These are phyloP conservation scores for Zygotorulaspora danielsina DNA, from an alignment of 805 yeast species.

Conservation along the genomic window DNA sequence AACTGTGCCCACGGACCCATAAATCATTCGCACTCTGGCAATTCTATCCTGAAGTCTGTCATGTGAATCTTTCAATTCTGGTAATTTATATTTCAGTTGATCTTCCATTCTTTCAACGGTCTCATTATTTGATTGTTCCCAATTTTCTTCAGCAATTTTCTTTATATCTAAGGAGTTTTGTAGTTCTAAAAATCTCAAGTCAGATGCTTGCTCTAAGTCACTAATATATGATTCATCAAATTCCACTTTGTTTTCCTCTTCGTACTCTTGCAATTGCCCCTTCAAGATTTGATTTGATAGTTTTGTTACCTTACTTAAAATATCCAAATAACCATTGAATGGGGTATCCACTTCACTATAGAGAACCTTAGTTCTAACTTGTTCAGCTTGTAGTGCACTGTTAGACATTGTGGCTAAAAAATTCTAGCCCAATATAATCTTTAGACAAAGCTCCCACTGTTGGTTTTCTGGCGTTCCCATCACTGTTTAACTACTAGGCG, in stretches of 20 bases:
- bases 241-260: constrained; percentile 8
- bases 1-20: constrained; percentile 22
- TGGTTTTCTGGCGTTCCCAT: no score
- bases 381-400: constrained; percentile 15
- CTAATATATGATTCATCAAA: constrained; percentile 12
- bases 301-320: constrained; percentile 18
- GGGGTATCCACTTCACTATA: constrained; percentile 28
- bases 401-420: constrained; percentile 7
- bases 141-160: constrained; percentile 23
- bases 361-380: constrained; percentile 24
- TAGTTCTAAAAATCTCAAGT: constrained; percentile 25
- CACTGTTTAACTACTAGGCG: no score
- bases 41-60: constrained; percentile 19
- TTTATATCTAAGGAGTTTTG: constrained; percentile 27
- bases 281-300: constrained; percentile 19
- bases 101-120: constrained; percentile 15
- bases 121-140: constrained; percentile 24
- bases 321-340: constrained; percentile 26
- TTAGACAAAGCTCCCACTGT: no score
- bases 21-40: constrained; percentile 22
- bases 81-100: constrained; percentile 12
- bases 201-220: constrained; percentile 15
- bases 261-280: constrained; percentile 21
- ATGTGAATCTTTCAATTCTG: constrained; percentile 15
- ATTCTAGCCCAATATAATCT: no score